phyloP scores from a whole-genome alignment of 2,329 filamentous ascomycete genomes.

The Monilinia laxa region DNA sequence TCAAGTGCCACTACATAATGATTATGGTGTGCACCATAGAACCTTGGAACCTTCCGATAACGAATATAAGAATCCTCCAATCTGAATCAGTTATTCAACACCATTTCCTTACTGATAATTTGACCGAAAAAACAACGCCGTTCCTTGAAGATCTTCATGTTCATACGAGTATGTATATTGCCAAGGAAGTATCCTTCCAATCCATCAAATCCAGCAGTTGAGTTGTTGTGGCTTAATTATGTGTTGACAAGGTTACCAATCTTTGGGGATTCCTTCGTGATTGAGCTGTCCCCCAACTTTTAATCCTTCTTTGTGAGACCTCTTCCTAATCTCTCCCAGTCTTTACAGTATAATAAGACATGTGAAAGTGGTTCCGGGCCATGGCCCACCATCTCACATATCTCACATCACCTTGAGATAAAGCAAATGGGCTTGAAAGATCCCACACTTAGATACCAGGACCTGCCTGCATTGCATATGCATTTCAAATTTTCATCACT shows the following conservation, averaged over 20 bases:
- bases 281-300: background rate
- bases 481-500: background rate
- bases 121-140: conserved; percentile 11
- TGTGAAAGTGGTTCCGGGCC: conserved; percentile 5
- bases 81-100: background rate
- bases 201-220: background rate
- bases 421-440: background rate
- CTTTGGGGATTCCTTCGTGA: no score
- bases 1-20: background rate
- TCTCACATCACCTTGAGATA: background rate
- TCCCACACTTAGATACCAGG: background rate
- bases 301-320: background rate
- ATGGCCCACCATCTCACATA: background rate
- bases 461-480: conserved; percentile 13
- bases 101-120: background rate
- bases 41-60: background rate
- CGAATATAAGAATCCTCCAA: background rate
- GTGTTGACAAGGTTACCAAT: background rate
- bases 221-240: background rate
- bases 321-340: background rate
- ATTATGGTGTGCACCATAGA: background rate
- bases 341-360: background rate
- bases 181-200: background rate
- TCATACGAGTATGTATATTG: background rate
- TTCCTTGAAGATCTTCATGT: conserved; percentile 11